These are phyloP conservation scores for Zygotorulaspora sp. DNA, from an alignment of 805 yeast species.

Conservation along the genomic window DNA sequence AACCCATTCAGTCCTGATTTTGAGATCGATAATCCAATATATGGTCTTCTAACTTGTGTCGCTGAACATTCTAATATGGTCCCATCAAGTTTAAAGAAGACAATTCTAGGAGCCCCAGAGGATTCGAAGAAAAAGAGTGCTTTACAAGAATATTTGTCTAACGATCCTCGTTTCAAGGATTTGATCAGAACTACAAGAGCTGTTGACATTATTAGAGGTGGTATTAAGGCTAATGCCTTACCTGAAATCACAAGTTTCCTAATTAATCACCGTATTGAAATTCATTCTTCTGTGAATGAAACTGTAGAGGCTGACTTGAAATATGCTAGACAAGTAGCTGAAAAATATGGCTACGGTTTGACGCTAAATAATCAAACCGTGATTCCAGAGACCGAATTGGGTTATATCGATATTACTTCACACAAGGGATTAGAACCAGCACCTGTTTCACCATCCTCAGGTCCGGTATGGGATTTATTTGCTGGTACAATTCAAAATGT, in stretches of 20 bases:
- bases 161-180: slow-evolving; percentile 30
- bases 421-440: slow-evolving; percentile 36
- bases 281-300: slow-evolving; percentile 48
- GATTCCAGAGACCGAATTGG: slow-evolving; percentile 27
- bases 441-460: slow-evolving; percentile 37
- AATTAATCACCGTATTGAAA: slow-evolving; percentile 61
- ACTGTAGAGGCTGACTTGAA: slow-evolving; percentile 38
- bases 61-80: slow-evolving; percentile 45
- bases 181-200: slow-evolving; percentile 62
- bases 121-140: slow-evolving; percentile 36
- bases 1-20: slow-evolving; percentile 42
- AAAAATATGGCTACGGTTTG: slow-evolving; percentile 47
- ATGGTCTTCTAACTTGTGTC: slow-evolving; percentile 52
- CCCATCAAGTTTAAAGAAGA: slow-evolving; percentile 20
- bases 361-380: slow-evolving; percentile 21
- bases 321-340: slow-evolving; percentile 42
- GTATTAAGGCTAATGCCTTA: slow-evolving; percentile 69
- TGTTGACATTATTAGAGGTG: slow-evolving; percentile 62
- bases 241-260: slow-evolving; percentile 57
- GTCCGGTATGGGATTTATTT: slow-evolving; percentile 39
- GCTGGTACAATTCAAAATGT: slow-evolving; percentile 54
- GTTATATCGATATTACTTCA: slow-evolving; percentile 28
- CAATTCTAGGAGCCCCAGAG: slow-evolving; percentile 35
- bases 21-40: slow-evolving; percentile 53
- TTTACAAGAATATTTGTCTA: slow-evolving; percentile 29